phyloP scores from a whole-genome alignment of 1,139 yeast genomes.

The Schwanniomyces etchellsii region DNA sequence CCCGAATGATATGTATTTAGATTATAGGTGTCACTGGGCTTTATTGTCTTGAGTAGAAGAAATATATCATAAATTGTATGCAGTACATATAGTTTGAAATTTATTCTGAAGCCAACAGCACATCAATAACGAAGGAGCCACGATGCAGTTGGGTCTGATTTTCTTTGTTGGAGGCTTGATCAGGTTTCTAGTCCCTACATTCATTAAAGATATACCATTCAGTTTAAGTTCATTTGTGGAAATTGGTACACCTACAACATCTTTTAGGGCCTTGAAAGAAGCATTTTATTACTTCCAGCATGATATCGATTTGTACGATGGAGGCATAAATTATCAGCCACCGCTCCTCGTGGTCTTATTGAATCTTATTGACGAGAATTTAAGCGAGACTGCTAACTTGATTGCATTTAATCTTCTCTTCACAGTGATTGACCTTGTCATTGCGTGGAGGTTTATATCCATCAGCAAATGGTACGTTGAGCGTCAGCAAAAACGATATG shows the following conservation, averaged over 20 bases:
- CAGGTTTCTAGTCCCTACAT: slow-evolving; percentile 26
- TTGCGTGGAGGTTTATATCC: slow-evolving; percentile 36
- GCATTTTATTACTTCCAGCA: slow-evolving; percentile 68
- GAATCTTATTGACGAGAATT: slow-evolving; percentile 25
- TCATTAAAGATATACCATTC: slow-evolving; percentile 26
- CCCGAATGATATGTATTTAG: slow-evolving; percentile 1
- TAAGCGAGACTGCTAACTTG: slow-evolving; percentile 16
- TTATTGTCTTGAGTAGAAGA: too few relatives aligned
- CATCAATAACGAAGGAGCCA: background rate
- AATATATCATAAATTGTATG: too few relatives aligned
- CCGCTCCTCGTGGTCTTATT: slow-evolving; percentile 61
- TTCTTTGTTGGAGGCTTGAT: slow-evolving; percentile 24
- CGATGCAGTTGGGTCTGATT: slow-evolving; percentile 19
- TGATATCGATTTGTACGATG: slow-evolving; percentile 65
- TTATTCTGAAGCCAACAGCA: too few relatives aligned
- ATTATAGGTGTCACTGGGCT: slow-evolving; percentile 1
- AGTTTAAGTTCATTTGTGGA: slow-evolving; percentile 46
- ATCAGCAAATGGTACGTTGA: slow-evolving; percentile 34
- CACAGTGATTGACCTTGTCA: slow-evolving; percentile 35
- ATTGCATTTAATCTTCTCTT: slow-evolving; percentile 28
- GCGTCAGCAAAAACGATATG: slow-evolving; percentile 19
- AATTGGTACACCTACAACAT: slow-evolving; percentile 73
- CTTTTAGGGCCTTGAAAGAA: slow-evolving; percentile 65
- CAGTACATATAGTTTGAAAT: too few relatives aligned
- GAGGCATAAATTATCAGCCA: slow-evolving; percentile 84